These are phyloP conservation scores for Spatholobus suberectus DNA, from an alignment of 306 rosid genomes.

Conservation along the genomic window DNA sequence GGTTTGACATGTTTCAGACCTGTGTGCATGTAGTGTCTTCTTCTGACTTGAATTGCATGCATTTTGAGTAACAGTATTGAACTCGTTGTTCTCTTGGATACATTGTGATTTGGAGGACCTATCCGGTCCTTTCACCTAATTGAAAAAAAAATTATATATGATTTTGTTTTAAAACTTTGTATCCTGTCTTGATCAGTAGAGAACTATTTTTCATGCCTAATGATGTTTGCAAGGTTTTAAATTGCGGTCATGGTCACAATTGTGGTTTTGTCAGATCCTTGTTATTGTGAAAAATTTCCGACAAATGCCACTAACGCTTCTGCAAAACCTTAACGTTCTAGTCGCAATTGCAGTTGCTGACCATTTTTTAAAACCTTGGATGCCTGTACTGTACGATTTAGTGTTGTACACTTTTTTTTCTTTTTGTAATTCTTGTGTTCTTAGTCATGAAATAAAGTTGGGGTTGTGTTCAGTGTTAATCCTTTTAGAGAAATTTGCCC, in stretches of 20 bases:
- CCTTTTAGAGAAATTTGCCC: not conserved
- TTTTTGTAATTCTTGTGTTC: not conserved
- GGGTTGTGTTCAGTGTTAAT: conserved; percentile 9
- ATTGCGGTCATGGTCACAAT: too few species aligned
- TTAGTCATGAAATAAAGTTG: not conserved
- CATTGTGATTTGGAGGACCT: not conserved
- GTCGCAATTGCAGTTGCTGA: not conserved
- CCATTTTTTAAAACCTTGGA: not conserved
- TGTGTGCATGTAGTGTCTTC: not conserved
- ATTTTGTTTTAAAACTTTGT: not conserved
- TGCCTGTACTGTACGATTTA: not conserved
- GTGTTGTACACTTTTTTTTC: not conserved
- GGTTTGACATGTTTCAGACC: not conserved
- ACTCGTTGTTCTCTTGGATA: not conserved
- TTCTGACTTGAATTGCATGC: conserved; percentile 20
- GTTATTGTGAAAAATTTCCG: not conserved
- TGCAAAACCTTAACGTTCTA: not conserved
- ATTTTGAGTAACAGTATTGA: not conserved
- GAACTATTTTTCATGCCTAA: conserved; percentile 7
- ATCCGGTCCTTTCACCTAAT: not conserved
- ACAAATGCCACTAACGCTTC: too few species aligned
- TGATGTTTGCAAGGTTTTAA: not conserved
- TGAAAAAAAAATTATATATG: not conserved
- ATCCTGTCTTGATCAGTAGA: not conserved
- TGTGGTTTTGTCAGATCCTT: too few species aligned